Evolutionary conservation across 768 basidiomycete genomes (phyloP).

Genomic region (Rhizopogon vesiculosus): DNA sequence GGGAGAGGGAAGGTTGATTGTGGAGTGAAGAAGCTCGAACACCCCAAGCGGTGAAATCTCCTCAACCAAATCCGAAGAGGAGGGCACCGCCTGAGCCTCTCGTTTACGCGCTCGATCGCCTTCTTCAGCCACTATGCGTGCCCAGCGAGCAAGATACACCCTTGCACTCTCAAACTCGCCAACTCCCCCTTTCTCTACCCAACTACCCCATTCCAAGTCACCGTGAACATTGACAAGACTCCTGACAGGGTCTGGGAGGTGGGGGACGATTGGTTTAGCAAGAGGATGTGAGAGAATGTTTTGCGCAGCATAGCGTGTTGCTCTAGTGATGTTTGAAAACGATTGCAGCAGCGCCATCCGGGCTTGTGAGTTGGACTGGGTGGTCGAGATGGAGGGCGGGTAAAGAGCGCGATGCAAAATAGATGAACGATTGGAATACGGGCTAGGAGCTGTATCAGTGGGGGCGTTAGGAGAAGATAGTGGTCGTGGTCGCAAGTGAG

Average conservation of each 20-base stretch:
- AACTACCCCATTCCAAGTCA: slow-evolving; percentile 90
- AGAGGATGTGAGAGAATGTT: slow-evolving; percentile 94
- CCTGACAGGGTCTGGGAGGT: slow-evolving; percentile 90
- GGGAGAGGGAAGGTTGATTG: slow-evolving; percentile 76
- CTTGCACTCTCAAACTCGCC: slow-evolving; percentile 96
- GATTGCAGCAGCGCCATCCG: slow-evolving; percentile 84
- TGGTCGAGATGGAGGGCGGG: slow-evolving; percentile 46
- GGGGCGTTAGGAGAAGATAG: slow-evolving; percentile 36
- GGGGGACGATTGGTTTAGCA: slow-evolving; percentile 93
- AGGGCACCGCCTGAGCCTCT: slow-evolving; percentile 68
- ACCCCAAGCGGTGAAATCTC: slow-evolving; percentile 77
- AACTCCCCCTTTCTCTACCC: slow-evolving; percentile 90
- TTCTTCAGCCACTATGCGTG: slow-evolving; percentile 95
- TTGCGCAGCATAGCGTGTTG: slow-evolving; percentile 90
- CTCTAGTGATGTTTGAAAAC: slow-evolving; percentile 90
- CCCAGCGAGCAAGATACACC: slow-evolving; percentile 96
- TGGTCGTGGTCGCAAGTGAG: slow-evolving; percentile 72
- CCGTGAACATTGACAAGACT: slow-evolving; percentile 87
- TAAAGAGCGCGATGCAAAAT: slow-evolving; percentile 75
- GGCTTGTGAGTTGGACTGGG: slow-evolving; percentile 60
- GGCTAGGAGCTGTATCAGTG: slow-evolving; percentile 32
- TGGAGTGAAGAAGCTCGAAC: slow-evolving; percentile 80
- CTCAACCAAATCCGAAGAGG: slow-evolving; percentile 45
- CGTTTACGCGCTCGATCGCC: slow-evolving; percentile 83
- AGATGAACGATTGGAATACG: slow-evolving; percentile 65